Conservation (phyloP, 148 eudicot genomes). For the Rhododendron ovatum region DNA sequence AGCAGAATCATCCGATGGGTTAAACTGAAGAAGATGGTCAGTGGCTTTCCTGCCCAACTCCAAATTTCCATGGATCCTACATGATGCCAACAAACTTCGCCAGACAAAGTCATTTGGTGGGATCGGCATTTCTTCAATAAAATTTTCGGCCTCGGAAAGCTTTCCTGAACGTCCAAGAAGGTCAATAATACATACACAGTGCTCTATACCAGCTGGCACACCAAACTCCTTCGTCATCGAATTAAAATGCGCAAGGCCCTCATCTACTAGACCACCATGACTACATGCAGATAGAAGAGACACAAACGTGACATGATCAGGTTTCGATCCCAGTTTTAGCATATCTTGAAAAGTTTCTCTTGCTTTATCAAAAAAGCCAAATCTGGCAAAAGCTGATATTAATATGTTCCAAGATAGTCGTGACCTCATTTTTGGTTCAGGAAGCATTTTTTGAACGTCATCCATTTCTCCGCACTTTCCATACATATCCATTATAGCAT, state of each 20-base stretch:
- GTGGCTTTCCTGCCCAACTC: conserved; percentile 62
- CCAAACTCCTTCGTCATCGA: conserved; percentile 55
- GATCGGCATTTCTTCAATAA: conserved; percentile 57
- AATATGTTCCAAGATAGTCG: conserved; percentile 68
- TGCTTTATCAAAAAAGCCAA: conserved; percentile 56
- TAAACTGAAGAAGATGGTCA: conserved; percentile 44
- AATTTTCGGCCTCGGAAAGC: conserved; percentile 57
- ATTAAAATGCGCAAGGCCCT: conserved; percentile 57
- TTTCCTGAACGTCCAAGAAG: conserved; percentile 74
- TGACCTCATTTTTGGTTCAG: conserved; percentile 41
- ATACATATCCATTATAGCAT: conserved; percentile 74
- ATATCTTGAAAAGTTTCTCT: conserved; percentile 56
- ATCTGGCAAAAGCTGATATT: conserved; percentile 65
- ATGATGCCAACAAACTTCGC: conserved; percentile 63
- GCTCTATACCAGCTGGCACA: conserved; percentile 64
- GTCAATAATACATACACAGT: conserved; percentile 74
- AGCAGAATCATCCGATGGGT: conserved; percentile 78
- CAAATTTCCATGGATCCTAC: conserved; percentile 62
- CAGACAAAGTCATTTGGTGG: conserved; percentile 68
- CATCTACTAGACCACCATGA: conserved; percentile 74
- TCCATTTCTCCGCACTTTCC: conserved; percentile 76
- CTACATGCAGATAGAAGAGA: conserved; percentile 78
- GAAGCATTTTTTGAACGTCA: conserved; percentile 58
- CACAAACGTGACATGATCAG: conserved; percentile 78
- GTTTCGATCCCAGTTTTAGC: conserved; percentile 39